These are phyloP conservation scores for Marsdenia floribunda DNA, from an alignment of 257 asterid genomes.

Conservation along the genomic window DNA sequence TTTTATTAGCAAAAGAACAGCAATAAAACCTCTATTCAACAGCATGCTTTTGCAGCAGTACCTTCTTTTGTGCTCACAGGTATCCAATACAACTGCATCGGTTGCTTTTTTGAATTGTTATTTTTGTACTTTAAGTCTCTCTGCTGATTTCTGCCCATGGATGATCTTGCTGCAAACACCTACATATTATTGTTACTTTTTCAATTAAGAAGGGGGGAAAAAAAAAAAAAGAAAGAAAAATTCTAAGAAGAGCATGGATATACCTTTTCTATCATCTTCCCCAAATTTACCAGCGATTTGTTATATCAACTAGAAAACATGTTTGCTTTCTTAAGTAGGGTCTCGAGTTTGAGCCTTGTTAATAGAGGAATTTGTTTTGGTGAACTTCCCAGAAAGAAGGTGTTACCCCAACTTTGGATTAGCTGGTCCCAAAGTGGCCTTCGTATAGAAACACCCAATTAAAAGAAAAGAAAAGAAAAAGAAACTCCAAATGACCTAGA, in stretches of 20 bases:
- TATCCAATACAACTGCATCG: constrained; percentile 5
- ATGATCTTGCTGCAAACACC: background rate
- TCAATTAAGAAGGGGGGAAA: too few species aligned
- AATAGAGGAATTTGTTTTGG: background rate
- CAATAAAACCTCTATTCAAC: constrained; percentile 61
- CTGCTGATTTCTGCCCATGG: background rate
- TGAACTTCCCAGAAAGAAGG: background rate
- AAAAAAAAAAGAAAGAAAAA: too few species aligned
- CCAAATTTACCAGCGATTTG: background rate
- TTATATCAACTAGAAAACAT: background rate
- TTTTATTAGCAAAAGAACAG: constrained; percentile 39
- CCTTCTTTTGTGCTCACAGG: constrained; percentile 90
- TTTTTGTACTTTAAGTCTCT: background rate
- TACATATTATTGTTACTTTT: background rate
- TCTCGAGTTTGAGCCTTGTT: background rate
- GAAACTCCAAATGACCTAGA: too few species aligned
- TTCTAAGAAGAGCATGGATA: background rate
- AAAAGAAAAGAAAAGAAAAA: too few species aligned
- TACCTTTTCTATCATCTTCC: background rate
- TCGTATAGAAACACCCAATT: too few species aligned
- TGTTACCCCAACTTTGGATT: background rate
- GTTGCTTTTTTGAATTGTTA: background rate
- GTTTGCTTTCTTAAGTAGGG: too few species aligned
- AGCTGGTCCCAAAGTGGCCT: too few species aligned
- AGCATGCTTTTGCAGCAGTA: constrained; percentile 78